phyloP scores from a whole-genome alignment of 192 early-diverging fungal genomes.

The Backusella tarrabulga region DNA sequence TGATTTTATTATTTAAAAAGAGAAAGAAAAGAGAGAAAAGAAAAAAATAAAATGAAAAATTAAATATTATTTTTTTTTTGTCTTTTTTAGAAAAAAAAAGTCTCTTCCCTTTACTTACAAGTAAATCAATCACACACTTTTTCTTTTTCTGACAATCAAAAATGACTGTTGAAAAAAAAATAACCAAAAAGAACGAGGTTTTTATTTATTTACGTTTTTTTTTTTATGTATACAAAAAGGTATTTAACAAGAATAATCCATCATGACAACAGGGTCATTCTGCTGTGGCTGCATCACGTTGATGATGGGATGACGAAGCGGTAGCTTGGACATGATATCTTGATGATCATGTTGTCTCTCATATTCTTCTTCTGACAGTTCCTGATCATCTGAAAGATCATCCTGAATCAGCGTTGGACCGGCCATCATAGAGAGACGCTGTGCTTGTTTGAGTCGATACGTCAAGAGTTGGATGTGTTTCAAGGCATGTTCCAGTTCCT shows the following conservation, averaged over 20 bases:
- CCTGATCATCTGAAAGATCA: conserved; percentile 25
- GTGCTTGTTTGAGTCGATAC: conserved; percentile 13
- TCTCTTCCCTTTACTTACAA: neutral
- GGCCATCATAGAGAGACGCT: neutral
- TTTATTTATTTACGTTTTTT: neutral
- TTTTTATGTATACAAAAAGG: neutral
- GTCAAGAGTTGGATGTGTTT: conserved; percentile 28
- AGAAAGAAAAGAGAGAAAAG: neutral
- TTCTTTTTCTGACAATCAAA: neutral
- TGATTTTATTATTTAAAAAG: conserved; percentile 6
- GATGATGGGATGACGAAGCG: conserved; percentile 17
- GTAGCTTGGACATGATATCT: conserved; percentile 21
- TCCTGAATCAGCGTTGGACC: conserved; percentile 16
- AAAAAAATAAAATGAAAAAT: neutral
- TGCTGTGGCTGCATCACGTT: conserved; percentile 1
- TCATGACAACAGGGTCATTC: neutral
- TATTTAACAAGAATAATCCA: conserved; percentile 4
- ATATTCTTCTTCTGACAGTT: conserved; percentile 26
- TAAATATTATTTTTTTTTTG: neutral
- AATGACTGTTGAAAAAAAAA: conserved; percentile 1
- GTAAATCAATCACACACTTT: neutral
- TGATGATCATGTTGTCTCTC: neutral
- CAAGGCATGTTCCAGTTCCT: conserved; percentile 36
- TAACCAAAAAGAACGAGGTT: neutral
- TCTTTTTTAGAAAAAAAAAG: neutral